Conservation (phyloP, 1,284 basidiomycete genomes). For the Ceratobasidium sp. region DNA sequence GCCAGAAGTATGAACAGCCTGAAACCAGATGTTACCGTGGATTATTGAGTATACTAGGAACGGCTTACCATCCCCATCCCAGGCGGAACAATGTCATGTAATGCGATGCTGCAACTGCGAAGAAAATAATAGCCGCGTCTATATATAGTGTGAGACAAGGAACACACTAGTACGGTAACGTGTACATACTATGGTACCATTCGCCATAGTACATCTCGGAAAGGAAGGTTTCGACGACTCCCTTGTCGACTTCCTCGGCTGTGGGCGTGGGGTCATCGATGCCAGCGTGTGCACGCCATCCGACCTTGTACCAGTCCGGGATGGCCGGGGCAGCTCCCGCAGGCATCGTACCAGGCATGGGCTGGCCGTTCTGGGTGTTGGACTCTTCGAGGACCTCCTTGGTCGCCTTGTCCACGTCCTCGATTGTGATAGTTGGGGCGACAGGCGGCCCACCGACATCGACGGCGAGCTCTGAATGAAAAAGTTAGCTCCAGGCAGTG, state of each 20-base stretch:
- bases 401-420: slow-evolving; percentile 63
- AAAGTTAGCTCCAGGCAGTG: slow-evolving; percentile 29
- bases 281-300: slow-evolving; percentile 79
- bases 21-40: background rate
- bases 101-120: slow-evolving; percentile 83
- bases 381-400: slow-evolving; percentile 26
- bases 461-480: slow-evolving; percentile 63
- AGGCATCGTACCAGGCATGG: slow-evolving; percentile 66
- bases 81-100: slow-evolving; percentile 85
- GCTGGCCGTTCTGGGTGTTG: slow-evolving; percentile 26
- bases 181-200: slow-evolving; percentile 75
- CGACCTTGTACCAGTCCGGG: slow-evolving; percentile 86
- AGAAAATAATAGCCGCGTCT: slow-evolving; percentile 72
- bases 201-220: slow-evolving; percentile 85
- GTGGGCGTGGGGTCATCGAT: slow-evolving; percentile 59
- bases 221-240: slow-evolving; percentile 61
- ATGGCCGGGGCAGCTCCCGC: slow-evolving; percentile 58
- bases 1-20: slow-evolving; percentile 78
- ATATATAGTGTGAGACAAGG: slow-evolving; percentile 32
- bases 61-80: slow-evolving; percentile 78
- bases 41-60: background rate
- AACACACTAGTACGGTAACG: background rate
- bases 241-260: slow-evolving; percentile 70
- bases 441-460: slow-evolving; percentile 62
- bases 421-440: slow-evolving; percentile 74